Evolutionary conservation across 352 stramenopile species (phyloP), one percentile per base, ranked within the genome.

Genomic region (Globisporangium rhizosaccharum): DNA sequence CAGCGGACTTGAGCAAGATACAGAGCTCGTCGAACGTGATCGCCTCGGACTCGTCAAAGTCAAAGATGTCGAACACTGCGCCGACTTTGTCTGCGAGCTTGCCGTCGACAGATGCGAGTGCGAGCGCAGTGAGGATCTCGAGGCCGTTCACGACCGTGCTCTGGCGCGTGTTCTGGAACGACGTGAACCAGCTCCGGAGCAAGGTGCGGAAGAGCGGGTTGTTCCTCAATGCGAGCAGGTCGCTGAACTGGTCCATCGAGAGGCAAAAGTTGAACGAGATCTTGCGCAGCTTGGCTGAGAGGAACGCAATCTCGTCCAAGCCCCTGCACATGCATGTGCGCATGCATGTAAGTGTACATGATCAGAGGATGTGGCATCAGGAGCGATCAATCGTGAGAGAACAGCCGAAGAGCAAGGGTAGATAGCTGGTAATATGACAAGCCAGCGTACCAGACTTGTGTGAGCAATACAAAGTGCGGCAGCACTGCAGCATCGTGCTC

Each of bases 251-350:
- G 30, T 84, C 61, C 3, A 61, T 39, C 11, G 76, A 83, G 36
- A 92, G 70, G 39, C 78, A 88, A 51, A 90, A 90, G 53, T 88
- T 92, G 74, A 91, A 89, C 54, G 79, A 89, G 33, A 90, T 61
- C 6, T 62, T 60, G 11, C 78, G 74, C 17, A 92, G 68, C 18
- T 73, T 69, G 11, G 53, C 50, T 11, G 82, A 92, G 14, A 92
- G 68, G 57, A 82, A 62, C 26, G 65, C 66, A 18, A 92, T 73
- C 57, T 92, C 79, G 3, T 72, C 61, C 52, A 88, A 62, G 0
- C 74, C 75, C 73, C 73, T 85, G 30, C 6, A 28, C 47, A 5
- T 6, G 39, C 20, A 8, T 41, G 23, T 9, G 12, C 7, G 10
- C 8, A 17, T 11, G 20, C 11, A 12, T 26, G 44, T 26, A n/a